Evolutionary conservation across 2,329 filamentous ascomycete species (phyloP).

Genomic region (Akanthomyces dipterigenus): DNA sequence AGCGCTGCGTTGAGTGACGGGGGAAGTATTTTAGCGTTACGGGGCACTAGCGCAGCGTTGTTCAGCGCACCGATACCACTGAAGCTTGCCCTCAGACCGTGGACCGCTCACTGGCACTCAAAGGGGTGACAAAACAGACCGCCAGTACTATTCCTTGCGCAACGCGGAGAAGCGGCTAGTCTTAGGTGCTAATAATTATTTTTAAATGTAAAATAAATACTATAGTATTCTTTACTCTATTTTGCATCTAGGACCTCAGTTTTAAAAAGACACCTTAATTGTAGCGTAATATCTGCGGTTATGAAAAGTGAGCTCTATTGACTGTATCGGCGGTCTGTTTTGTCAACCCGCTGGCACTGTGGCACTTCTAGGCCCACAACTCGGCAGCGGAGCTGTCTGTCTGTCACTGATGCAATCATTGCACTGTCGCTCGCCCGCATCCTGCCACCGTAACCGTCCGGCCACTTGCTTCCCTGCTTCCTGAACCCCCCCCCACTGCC

Average conservation of each 20-base stretch:
- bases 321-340: no score
- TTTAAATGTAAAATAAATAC: no score
- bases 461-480: neutral
- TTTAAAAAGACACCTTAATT: no score
- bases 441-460: neutral
- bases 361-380: neutral
- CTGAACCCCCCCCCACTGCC: slow-evolving; percentile 3
- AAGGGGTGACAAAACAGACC: no score
- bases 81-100: neutral
- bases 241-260: no score
- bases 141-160: no score
- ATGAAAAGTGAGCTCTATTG: no score
- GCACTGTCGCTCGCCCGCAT: neutral
- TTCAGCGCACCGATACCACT: neutral
- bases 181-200: no score
- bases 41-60: neutral
- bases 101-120: neutral
- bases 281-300: no score
- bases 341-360: no score
- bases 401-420: neutral
- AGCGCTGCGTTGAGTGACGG: neutral
- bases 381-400: neutral
- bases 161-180: no score
- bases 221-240: no score
- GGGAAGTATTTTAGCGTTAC: neutral